phyloP scores from a whole-genome alignment of 148 eudicot genomes.

The Persicaria tinctoria region DNA sequence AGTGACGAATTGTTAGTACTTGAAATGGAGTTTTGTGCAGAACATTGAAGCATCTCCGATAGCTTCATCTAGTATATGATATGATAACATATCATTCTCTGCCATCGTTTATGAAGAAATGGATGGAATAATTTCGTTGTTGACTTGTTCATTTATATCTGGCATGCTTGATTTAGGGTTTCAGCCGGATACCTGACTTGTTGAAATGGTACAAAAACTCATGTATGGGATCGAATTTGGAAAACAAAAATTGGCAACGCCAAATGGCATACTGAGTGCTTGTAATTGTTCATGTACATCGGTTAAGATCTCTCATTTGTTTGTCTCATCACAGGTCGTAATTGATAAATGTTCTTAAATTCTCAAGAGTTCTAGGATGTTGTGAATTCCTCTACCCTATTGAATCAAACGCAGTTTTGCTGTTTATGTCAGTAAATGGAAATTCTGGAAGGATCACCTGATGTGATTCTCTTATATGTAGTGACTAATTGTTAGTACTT shows the following conservation, averaged over 20 bases:
- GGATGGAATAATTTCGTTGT: no score
- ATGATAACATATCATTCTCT: no score
- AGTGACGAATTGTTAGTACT: neutral
- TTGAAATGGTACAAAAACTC: neutral
- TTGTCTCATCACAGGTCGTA: neutral
- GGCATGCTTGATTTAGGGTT: neutral
- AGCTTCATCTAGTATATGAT: no score
- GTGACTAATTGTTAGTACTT: neutral
- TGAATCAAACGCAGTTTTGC: neutral
- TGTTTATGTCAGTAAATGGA: no score
- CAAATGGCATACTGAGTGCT: neutral
- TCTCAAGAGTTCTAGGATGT: no score
- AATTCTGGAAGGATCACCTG: neutral
- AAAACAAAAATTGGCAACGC: neutral
- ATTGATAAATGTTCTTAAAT: no score
- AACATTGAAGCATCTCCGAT: no score
- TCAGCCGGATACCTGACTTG: neutral
- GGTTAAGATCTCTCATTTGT: neutral
- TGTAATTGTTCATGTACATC: neutral
- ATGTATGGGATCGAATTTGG: neutral
- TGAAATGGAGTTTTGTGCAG: no score
- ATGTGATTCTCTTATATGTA: neutral
- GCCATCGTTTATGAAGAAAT: no score
- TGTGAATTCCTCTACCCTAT: neutral
- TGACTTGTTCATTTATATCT: no score